Evolutionary conservation across 768 basidiomycete species (phyloP).

Genomic region (Collybia nuda): DNA sequence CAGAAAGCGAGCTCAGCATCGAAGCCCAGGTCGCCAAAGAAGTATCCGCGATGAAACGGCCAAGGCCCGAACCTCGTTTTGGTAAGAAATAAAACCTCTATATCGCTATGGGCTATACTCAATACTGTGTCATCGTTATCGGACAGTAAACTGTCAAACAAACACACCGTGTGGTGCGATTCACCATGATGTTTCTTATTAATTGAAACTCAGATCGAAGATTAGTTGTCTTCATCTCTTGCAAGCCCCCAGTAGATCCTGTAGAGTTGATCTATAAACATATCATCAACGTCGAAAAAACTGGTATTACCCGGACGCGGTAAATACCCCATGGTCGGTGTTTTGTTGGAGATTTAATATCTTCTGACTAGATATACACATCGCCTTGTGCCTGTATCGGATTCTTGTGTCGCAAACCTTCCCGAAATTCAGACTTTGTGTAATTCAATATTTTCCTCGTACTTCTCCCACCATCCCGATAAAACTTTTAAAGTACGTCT

Average conservation of each 20-base stretch:
- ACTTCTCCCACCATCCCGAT: slow-evolving; percentile 46
- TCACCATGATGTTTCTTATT: neutral
- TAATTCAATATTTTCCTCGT: slow-evolving; percentile 47
- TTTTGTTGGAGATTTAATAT: neutral
- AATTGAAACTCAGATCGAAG: slow-evolving; percentile 1
- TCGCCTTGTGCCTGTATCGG: slow-evolving; percentile 71
- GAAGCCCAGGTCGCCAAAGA: slow-evolving; percentile 76
- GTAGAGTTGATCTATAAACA: slow-evolving; percentile 66
- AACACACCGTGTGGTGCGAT: slow-evolving; percentile 75
- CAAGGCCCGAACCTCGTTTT: slow-evolving; percentile 62
- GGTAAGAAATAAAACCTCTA: slow-evolving; percentile 33
- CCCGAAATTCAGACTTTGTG: slow-evolving; percentile 69
- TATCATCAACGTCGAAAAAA: slow-evolving; percentile 58
- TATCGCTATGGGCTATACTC: too few relatives aligned
- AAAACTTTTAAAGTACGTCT: slow-evolving; percentile 44
- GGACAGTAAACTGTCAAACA: slow-evolving; percentile 70
- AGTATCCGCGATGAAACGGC: slow-evolving; percentile 66
- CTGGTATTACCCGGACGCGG: slow-evolving; percentile 69
- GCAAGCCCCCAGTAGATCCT: slow-evolving; percentile 76
- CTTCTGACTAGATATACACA: slow-evolving; percentile 54
- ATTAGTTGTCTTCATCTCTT: slow-evolving; percentile 78
- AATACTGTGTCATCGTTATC: too few relatives aligned
- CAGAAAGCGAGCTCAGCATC: slow-evolving; percentile 46
- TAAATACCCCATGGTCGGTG: slow-evolving; percentile 20
- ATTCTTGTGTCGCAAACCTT: slow-evolving; percentile 64